Evolutionary conservation across 306 rosid genomes (phyloP).

Genomic region (Canavalia gladiata): DNA sequence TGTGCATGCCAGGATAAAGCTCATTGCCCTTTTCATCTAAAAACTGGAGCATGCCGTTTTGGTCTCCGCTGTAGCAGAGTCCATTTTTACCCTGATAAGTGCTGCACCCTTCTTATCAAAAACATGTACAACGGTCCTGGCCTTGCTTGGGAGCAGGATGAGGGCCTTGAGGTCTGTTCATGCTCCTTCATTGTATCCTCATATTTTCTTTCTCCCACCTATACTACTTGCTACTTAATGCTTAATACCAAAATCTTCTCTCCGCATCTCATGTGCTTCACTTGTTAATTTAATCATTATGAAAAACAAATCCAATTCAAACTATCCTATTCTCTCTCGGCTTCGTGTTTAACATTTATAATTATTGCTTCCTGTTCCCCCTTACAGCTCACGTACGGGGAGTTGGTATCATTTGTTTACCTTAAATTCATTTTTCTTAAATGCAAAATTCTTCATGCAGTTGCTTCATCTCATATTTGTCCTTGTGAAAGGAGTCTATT

Average conservation of each 20-base stretch:
- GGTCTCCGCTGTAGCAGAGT: slow-evolving; percentile 97
- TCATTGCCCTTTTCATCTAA: slow-evolving; percentile 95
- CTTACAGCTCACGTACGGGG: slow-evolving; percentile 1
- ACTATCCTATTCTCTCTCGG: neutral
- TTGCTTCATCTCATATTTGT: slow-evolving; percentile 45
- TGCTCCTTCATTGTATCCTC: slow-evolving; percentile 84
- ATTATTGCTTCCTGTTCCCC: slow-evolving; percentile 4
- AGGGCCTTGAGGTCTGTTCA: slow-evolving; percentile 99
- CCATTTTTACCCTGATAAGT: slow-evolving; percentile 85
- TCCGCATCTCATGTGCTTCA: neutral
- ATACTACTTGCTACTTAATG: no score
- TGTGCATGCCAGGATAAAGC: slow-evolving; percentile 80
- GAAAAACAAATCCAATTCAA: neutral
- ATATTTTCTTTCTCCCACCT: neutral
- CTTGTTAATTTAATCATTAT: neutral
- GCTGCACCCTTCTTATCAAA: slow-evolving; percentile 82
- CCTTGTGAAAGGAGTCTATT: slow-evolving; percentile 23
- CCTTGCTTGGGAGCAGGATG: slow-evolving; percentile 96
- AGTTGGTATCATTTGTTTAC: slow-evolving; percentile 25
- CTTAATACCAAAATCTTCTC: neutral
- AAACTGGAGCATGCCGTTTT: slow-evolving; percentile 95
- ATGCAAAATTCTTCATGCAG: slow-evolving; percentile 22
- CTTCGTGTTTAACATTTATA: neutral
- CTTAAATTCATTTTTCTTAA: slow-evolving; percentile 28
- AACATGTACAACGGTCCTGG: slow-evolving; percentile 97